Conservation (phyloP, 2,329 filamentous ascomycete genomes). For the Neophaeococcomyces mojaviensis region DNA sequence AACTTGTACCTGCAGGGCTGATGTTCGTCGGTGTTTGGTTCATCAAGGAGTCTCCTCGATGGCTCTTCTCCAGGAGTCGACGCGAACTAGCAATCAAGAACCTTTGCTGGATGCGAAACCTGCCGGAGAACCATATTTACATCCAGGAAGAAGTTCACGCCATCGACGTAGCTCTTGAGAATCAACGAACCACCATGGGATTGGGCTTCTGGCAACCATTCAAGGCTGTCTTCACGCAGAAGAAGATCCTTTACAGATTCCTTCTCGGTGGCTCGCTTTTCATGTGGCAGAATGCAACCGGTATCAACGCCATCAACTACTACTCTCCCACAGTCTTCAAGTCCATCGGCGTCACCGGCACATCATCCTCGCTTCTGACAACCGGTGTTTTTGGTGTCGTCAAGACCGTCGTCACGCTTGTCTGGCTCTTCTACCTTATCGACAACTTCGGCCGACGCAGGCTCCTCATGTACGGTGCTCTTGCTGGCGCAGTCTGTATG, state of each 20-base stretch:
- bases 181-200: conserved; percentile 56
- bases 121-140: conserved; percentile 46
- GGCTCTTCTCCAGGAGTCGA: conserved; percentile 60
- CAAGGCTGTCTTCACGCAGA: conserved; percentile 45
- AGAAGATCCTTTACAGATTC: conserved; percentile 61
- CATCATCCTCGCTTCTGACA: conserved; percentile 54
- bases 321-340: conserved; percentile 63
- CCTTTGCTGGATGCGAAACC: conserved; percentile 40
- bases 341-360: conserved; percentile 54
- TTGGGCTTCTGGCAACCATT: conserved; percentile 71
- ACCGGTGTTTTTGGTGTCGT: conserved; percentile 73
- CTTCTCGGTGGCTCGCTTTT: conserved; percentile 67
- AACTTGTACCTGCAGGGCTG: conserved; percentile 35
- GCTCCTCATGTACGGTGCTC: conserved; percentile 58
- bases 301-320: conserved; percentile 69
- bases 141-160: conserved; percentile 65
- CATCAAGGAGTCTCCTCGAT: conserved; percentile 59
- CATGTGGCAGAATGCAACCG: conserved; percentile 69
- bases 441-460: conserved; percentile 57
- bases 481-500: conserved; percentile 56
- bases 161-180: conserved; percentile 62
- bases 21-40: conserved; percentile 51
- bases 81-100: conserved; percentile 58
- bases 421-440: conserved; percentile 64
- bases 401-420: conserved; percentile 60